Conservation (phyloP, 257 asterid species). For the Buddleja alternifolia region DNA sequence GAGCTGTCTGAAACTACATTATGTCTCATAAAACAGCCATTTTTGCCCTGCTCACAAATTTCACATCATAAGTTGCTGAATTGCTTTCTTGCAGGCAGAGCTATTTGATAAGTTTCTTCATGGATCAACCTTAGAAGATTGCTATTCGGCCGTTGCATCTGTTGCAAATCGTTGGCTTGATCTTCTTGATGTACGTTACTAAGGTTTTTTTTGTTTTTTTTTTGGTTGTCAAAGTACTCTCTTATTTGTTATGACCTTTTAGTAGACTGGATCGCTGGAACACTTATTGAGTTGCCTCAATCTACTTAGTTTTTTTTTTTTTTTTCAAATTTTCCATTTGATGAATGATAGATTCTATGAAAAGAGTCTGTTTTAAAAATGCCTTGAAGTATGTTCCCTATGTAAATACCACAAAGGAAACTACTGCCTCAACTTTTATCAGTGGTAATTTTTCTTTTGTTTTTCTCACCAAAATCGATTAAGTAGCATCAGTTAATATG, state of each 20-base stretch:
- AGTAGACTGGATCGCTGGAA: conserved; percentile 25
- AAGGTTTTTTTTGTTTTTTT: conserved; percentile 20
- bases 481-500: not conserved
- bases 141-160: conserved; percentile 93
- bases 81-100: conserved; percentile 75
- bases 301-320: conserved; percentile 10
- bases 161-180: conserved; percentile 99
- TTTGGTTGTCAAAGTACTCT: conserved; percentile 1
- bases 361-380: not conserved
- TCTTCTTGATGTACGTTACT: conserved; percentile 85
- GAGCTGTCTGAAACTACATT: conserved; percentile 6
- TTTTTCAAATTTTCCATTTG: not conserved
- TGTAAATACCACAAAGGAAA: conserved; percentile 18
- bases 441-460: not conserved
- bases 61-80: conserved; percentile 30
- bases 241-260: conserved; percentile 15
- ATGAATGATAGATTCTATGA: conserved; percentile 14
- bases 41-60: conserved; percentile 21
- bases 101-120: conserved; percentile 93
- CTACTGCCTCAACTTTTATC: conserved; percentile 16
- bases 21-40: conserved; percentile 18
- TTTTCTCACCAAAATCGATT: conserved; percentile 3
- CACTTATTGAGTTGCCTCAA: conserved; percentile 1
- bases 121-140: conserved; percentile 88
- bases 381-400: conserved; percentile 6